These are phyloP conservation scores for Aspergillus olivimuriae DNA, from an alignment of 495 filamentous ascomycete genomes.

Conservation along the genomic window DNA sequence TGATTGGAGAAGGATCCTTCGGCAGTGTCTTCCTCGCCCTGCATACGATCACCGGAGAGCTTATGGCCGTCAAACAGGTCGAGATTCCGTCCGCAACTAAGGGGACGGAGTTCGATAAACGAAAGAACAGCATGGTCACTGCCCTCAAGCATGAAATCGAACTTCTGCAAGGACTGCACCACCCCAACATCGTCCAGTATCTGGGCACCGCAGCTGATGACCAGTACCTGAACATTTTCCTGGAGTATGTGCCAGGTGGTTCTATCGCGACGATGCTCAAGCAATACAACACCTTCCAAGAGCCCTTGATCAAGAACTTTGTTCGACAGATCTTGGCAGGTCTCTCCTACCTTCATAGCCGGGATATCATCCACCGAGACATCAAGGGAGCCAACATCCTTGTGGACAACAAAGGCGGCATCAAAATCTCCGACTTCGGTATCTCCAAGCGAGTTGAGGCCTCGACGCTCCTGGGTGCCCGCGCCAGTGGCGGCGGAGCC, in stretches of 20 bases:
- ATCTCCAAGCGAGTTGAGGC: conserved; percentile 97
- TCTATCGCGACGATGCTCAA: conserved; percentile 98
- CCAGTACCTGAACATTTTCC: conserved; percentile 96
- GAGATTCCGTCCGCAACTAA: conserved; percentile 79
- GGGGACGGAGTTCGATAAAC: conserved; percentile 72
- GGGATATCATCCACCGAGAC: conserved; percentile 96
- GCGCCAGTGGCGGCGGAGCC: conserved; percentile 39
- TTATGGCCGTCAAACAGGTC: conserved; percentile 98
- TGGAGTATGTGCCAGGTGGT: conserved; percentile 97
- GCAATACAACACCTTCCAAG: conserved; percentile 90
- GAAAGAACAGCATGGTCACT: conserved; percentile 96
- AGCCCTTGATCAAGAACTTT: conserved; percentile 92
- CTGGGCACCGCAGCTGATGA: conserved; percentile 88
- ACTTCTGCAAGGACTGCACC: conserved; percentile 87
- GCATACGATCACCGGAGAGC: conserved; percentile 94
- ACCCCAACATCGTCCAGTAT: conserved; percentile 97
- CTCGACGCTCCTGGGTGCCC: conserved; percentile 53
- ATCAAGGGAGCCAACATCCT: conserved; percentile 99
- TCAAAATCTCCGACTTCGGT: conserved; percentile 99
- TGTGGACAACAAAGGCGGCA: conserved; percentile 96
- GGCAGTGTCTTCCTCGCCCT: conserved; percentile 94
- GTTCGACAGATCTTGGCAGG: conserved; percentile 93
- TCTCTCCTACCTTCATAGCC: conserved; percentile 90
- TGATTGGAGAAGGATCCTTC: conserved; percentile 96
- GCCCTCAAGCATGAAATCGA: conserved; percentile 95